Evolutionary conservation across 2,329 filamentous ascomycete species (phyloP), one percentile per base, ranked within the genome.

Genomic region (Fusarium pilosicola): DNA sequence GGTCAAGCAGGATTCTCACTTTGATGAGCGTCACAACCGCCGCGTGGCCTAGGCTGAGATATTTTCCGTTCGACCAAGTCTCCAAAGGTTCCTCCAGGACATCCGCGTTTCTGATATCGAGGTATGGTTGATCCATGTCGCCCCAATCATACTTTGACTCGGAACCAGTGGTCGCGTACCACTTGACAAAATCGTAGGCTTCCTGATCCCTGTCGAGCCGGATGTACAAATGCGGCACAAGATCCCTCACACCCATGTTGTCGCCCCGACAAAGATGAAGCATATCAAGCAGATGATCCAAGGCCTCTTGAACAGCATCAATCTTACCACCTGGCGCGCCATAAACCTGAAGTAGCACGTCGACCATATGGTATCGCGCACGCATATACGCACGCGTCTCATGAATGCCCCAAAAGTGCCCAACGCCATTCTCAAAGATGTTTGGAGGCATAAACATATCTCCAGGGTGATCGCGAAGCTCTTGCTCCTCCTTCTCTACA

Each of bases 121-220:
- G 78, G 36, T 69, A 76, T 18, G 76, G 76, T 10, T 69, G 38
- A 13, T 41, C 48, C 59, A 65, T 64, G 49, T 80, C 41, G 0
- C 48, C 66, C 71, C 70, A 77, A 48, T 77, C 72, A 34, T 78
- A 76, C 20, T 76, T 26, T 0, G 44, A 7, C 3, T 71, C 70
- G 0, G 64, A 18, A 1, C 61, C 68, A 4, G 54, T 66, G 1
- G 73, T 78, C 0, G 73, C 78, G 65, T 77, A 81, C 79, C 81
- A 82, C 73, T 81, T 84, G 7, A 82, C 52, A 42, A 85, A 85
- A 61, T 86, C 83, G 68, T 86, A 87, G 73, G 82, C 84, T n/a
- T 86, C 85, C 73, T 89, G 86, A 63, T 89, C 87, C 46, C 76
- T 79, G 26, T 82, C 82, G 12, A 89, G 80, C 6, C 86, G 83